phyloP scores from a whole-genome alignment of 306 rosid genomes.

The Glycine tomentella region DNA sequence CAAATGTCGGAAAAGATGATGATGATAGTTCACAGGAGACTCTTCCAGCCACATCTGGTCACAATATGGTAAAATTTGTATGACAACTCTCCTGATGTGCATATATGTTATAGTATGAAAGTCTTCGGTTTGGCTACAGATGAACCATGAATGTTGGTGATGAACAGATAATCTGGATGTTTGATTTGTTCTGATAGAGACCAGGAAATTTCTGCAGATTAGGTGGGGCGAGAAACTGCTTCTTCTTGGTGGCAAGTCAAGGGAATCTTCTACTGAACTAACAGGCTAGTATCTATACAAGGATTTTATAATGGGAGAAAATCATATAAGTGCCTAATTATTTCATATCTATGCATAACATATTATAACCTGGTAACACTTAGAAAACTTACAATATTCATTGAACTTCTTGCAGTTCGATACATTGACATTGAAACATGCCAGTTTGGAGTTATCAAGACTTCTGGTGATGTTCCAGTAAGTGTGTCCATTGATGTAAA shows the following conservation, averaged over 20 bases:
- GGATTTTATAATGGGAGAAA: slow-evolving; percentile 29
- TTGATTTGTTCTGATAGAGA: slow-evolving; percentile 44
- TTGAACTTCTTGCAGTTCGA: slow-evolving; percentile 72
- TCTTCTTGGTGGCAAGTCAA: slow-evolving; percentile 82
- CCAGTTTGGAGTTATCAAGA: slow-evolving; percentile 68
- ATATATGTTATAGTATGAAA: slow-evolving; percentile 5
- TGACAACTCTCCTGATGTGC: slow-evolving; percentile 8
- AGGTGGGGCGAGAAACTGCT: slow-evolving; percentile 87
- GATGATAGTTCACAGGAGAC: slow-evolving; percentile 54
- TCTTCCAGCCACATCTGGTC: slow-evolving; percentile 77
- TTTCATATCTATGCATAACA: slow-evolving; percentile 35
- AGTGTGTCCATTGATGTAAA: slow-evolving; percentile 40
- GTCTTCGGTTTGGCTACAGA: slow-evolving; percentile 33
- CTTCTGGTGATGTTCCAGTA: slow-evolving; percentile 94
- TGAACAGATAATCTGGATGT: slow-evolving; percentile 3
- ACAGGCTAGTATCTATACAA: slow-evolving; percentile 64
- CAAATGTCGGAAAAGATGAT: slow-evolving; percentile 57
- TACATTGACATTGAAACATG: slow-evolving; percentile 74
- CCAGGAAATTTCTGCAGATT: slow-evolving; percentile 63
- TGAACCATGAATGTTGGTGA: slow-evolving; percentile 34
- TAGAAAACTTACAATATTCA: slow-evolving; percentile 47
- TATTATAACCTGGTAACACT: neutral
- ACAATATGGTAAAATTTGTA: slow-evolving; percentile 67
- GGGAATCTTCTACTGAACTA: slow-evolving; percentile 63
- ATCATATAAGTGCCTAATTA: neutral